Base-by-base conservation (phyloP, 2,329 filamentous ascomycete species). In the Cordyceps tenuipes region DNA sequence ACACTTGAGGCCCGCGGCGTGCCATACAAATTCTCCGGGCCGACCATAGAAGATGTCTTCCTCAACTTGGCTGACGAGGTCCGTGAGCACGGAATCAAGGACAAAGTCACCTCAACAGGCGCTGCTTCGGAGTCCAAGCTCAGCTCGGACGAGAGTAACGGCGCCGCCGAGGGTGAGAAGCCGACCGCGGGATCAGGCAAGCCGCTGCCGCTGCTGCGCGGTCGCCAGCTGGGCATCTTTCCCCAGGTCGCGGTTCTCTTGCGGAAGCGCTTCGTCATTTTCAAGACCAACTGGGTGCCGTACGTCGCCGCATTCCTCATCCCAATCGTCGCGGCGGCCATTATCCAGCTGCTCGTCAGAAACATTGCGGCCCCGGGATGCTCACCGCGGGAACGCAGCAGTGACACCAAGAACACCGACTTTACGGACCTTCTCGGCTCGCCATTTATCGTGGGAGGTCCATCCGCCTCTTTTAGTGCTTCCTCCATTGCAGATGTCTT, bases 41-140 rank as follows among this genome's bases (percentile, higher is more conserved):
- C 87, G 1, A 88, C 85, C 0, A 86, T 90, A 29, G 87, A 90
- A 68, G 86, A 89, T 65, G 86, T 89, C 0, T 90, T 90, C 69
- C 74, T 90, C 0, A 82, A 86, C 63, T 84, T 89, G 66, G 76
- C 85, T 50, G 77, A 77, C 51, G 75, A 77, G 19, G 75, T 80
- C 53, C 66, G 65, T 12, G 65, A 53, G 21, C 57, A 65, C 56
- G 54, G 41, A 4, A 53, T 50, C 36, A 21, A 60, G 41, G 29
- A 44, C 9, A 46, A 23, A 12, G 57, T 39, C 6, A 12, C 15
- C 29, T 29, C 29, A 8, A 29, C 29, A 15, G 39, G 13, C 1
- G 39, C 15, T 9, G 29, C 21, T 39, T 15, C 21, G 2, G 56
- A 47, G 12, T 23, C 8, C 41, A 53, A 59, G 21, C 21, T 52